Conservation (phyloP, 495 filamentous ascomycete genomes). For the Penicillium silybi region DNA sequence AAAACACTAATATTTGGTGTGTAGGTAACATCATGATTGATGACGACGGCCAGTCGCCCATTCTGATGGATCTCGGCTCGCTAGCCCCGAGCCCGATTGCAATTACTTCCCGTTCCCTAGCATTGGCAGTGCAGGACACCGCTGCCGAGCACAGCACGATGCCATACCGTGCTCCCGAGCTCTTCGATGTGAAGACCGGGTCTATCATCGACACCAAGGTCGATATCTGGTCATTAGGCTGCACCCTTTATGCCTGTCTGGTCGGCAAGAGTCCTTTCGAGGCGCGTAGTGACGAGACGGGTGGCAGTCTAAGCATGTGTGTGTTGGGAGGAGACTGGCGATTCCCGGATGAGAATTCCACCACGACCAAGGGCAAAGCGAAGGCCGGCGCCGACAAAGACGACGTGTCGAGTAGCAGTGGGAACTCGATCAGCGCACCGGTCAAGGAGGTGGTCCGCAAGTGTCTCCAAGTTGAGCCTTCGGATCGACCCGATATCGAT, state of each 20-base stretch:
- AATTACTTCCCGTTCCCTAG: conserved; percentile 89
- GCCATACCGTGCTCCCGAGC: conserved; percentile 95
- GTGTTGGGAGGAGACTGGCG: conserved; percentile 90
- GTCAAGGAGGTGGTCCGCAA: conserved; percentile 82
- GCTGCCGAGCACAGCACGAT: conserved; percentile 97
- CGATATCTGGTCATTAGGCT: conserved; percentile 96
- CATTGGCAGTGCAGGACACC: conserved; percentile 85
- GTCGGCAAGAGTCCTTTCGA: conserved; percentile 97
- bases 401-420: conserved; percentile 27
- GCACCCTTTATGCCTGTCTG: conserved; percentile 92
- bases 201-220: conserved; percentile 93
- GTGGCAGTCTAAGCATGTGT: conserved; percentile 86
- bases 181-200: conserved; percentile 96
- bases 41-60: conserved; percentile 78
- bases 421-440: conserved; percentile 58
- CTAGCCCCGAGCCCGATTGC: conserved; percentile 82
- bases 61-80: conserved; percentile 98
- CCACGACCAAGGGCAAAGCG: conserved; percentile 53
- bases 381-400: conserved; percentile 30
- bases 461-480: conserved; percentile 89
- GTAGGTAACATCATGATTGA: conserved; percentile 94
- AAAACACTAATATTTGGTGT: conserved; percentile 12
- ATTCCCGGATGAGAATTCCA: conserved; percentile 77
- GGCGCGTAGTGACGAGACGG: conserved; percentile 90
- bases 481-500: conserved; percentile 84